Evolutionary conservation across 352 stramenopile genomes (phyloP).

Genomic region (Globisporangium cystogenes): DNA sequence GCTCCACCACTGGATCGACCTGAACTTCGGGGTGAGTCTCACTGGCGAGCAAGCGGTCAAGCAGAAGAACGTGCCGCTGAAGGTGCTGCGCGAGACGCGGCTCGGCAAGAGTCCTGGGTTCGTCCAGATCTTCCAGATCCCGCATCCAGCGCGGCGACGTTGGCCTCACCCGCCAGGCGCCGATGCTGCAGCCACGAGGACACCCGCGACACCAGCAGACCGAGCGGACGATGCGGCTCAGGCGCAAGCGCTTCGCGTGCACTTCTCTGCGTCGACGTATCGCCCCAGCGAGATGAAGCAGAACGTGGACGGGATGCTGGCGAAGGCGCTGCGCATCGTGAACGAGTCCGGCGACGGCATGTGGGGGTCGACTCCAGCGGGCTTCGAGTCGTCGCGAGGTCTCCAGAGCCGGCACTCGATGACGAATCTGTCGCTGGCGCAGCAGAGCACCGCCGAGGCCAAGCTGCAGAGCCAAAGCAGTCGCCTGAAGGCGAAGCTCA

Average conservation of each 20-base stretch:
- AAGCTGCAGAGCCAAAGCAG: neutral
- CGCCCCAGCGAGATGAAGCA: constrained; percentile 14
- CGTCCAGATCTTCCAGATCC: constrained; percentile 52
- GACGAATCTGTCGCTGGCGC: neutral
- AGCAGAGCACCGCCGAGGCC: neutral
- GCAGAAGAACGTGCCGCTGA: constrained; percentile 90
- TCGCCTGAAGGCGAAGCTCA: constrained; percentile 9
- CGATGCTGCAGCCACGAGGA: neutral
- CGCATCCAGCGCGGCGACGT: constrained; percentile 23
- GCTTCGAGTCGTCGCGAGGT: neutral
- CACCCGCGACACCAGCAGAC: neutral
- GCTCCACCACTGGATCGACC: constrained; percentile 94
- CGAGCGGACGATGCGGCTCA: neutral
- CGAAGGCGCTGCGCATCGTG: constrained; percentile 11
- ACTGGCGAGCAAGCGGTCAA: constrained; percentile 70
- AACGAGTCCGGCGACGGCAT: constrained; percentile 6
- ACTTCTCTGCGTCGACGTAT: constrained; percentile 5
- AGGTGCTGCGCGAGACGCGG: constrained; percentile 20
- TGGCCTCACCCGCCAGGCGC: neutral
- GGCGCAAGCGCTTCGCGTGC: constrained; percentile 4
- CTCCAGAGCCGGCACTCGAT: neutral
- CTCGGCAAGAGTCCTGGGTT: constrained; percentile 66
- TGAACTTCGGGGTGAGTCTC: constrained; percentile 92
- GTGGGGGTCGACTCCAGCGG: neutral
- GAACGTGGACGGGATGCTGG: constrained; percentile 12